Evolutionary conservation across 106 monocot species (phyloP).

Genomic region (Dendrobium catenatum): DNA sequence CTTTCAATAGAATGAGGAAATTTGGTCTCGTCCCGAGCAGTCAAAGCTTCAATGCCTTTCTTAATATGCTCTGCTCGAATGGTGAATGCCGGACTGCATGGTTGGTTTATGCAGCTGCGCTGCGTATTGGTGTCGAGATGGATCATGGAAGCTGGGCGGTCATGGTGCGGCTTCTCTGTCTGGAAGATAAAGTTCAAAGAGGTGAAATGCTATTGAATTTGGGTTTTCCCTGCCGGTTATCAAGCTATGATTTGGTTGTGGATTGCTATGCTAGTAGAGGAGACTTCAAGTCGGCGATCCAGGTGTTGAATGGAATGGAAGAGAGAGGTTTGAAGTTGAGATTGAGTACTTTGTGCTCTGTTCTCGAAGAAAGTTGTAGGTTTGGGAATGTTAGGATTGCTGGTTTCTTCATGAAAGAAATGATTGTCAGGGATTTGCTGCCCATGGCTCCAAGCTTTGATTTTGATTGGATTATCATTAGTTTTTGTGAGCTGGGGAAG

Average conservation of each 20-base stretch:
- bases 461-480: conserved; percentile 20
- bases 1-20: conserved; percentile 15
- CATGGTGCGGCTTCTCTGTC: conserved; percentile 27
- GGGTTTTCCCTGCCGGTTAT: neutral
- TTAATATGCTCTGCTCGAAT: conserved; percentile 16
- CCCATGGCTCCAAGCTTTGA: conserved; percentile 25
- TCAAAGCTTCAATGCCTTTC: conserved; percentile 22
- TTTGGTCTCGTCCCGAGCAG: conserved; percentile 1
- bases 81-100: conserved; percentile 4
- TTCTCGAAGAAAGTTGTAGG: conserved; percentile 39
- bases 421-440: conserved; percentile 27
- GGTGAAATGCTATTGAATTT: conserved; percentile 13
- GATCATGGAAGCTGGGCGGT: conserved; percentile 24
- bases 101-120: conserved; percentile 12
- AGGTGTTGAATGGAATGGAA: conserved; percentile 22
- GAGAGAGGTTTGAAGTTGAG: conserved; percentile 9
- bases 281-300: conserved; percentile 20
- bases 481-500: conserved; percentile 21
- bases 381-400: conserved; percentile 10
- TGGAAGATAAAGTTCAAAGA: conserved; percentile 20
- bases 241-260: conserved; percentile 23
- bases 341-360: conserved; percentile 16
- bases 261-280: conserved; percentile 23
- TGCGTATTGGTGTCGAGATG: conserved; percentile 16
- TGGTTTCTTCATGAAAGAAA: conserved; percentile 21